Percentiles rank a stretch among this genome's conserved stretches.
phyloP scores from a whole-genome alignment of 371 early-diverging fungal species.

The Amoeboaphelidium protococcarum region DNA sequence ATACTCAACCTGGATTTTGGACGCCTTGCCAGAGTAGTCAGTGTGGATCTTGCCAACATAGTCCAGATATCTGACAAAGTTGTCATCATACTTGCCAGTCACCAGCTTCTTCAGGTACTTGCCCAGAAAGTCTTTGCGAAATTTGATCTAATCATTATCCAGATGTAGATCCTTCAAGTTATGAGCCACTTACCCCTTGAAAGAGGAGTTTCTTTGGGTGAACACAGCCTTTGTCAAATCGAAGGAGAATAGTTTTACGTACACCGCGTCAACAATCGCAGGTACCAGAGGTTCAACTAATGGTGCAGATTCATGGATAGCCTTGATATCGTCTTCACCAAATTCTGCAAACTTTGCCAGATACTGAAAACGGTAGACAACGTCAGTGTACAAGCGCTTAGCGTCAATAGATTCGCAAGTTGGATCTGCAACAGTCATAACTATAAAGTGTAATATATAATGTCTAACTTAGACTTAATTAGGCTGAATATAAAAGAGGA shows the following conservation, averaged over 20 bases:
- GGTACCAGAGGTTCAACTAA: slow-evolving; percentile 39
- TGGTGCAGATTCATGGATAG: slow-evolving; percentile 32
- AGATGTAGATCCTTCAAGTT: slow-evolving; percentile 20
- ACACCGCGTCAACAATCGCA: slow-evolving; percentile 26
- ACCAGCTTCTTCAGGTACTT: slow-evolving; percentile 44
- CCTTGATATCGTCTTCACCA: slow-evolving; percentile 23
- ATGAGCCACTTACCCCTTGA: slow-evolving; percentile 13
- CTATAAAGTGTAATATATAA: too few relatives aligned
- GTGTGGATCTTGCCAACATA: slow-evolving; percentile 11
- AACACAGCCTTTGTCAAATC: slow-evolving; percentile 22
- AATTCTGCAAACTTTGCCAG: slow-evolving; percentile 37
- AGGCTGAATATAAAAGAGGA: too few relatives aligned
- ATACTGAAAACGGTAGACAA: slow-evolving; percentile 31
- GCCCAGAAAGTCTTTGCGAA: slow-evolving; percentile 43
- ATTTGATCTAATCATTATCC: slow-evolving; percentile 40
- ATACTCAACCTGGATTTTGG: slow-evolving; percentile 50
- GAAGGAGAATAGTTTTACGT: slow-evolving; percentile 10
- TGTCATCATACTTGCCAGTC: slow-evolving; percentile 37
- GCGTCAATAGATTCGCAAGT: slow-evolving; percentile 21
- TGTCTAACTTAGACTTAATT: too few relatives aligned
- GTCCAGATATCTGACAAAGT: slow-evolving; percentile 41
- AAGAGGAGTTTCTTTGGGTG: slow-evolving; percentile 11
- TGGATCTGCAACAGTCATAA: too few relatives aligned
- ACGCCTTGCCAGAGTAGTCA: slow-evolving; percentile 26
- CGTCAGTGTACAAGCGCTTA: slow-evolving; percentile 30